A percentile compares a stretch with the other conserved stretches of the same genome.
phyloP scores from a whole-genome alignment of 352 stramenopile species.

The Phytopythium vexans region DNA sequence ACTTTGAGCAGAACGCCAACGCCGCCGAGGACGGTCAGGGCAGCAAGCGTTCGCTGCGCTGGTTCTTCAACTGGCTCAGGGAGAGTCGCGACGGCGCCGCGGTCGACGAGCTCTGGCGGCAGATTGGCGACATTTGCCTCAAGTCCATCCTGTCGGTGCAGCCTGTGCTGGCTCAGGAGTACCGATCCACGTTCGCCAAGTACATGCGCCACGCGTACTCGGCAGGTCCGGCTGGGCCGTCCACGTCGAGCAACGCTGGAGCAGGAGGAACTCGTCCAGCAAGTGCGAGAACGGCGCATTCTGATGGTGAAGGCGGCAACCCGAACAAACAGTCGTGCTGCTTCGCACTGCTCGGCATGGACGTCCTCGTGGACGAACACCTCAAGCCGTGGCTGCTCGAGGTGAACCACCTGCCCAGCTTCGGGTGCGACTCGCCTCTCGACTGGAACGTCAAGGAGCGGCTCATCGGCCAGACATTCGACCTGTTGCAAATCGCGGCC shows the following conservation, averaged over 20 bases:
- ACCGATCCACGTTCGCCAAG: slow-evolving; percentile 85
- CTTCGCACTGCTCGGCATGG: slow-evolving; percentile 95
- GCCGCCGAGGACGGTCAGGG: slow-evolving; percentile 52
- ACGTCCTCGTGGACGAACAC: slow-evolving; percentile 94
- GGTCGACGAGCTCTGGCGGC: slow-evolving; percentile 84
- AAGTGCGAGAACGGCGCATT: slow-evolving; percentile 7
- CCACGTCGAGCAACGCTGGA: neutral
- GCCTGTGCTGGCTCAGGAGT: slow-evolving; percentile 91
- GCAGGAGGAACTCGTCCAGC: slow-evolving; percentile 6
- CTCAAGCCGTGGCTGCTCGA: slow-evolving; percentile 97
- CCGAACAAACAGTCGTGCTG: slow-evolving; percentile 34
- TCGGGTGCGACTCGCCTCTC: slow-evolving; percentile 93
- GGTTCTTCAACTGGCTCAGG: slow-evolving; percentile 91
- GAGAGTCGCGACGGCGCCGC: slow-evolving; percentile 6
- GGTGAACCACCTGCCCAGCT: slow-evolving; percentile 96
- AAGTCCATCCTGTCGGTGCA: slow-evolving; percentile 93
- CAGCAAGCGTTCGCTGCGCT: slow-evolving; percentile 87
- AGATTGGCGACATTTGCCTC: slow-evolving; percentile 93
- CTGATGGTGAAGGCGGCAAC: neutral
- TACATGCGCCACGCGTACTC: slow-evolving; percentile 59
- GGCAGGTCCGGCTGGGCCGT: slow-evolving; percentile 12
- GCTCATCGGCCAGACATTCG: slow-evolving; percentile 91
- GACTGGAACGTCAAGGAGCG: slow-evolving; percentile 95
- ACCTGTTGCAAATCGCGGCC: slow-evolving; percentile 77
- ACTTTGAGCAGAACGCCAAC: slow-evolving; percentile 84